phyloP scores from a whole-genome alignment of 2,329 filamentous ascomycete species.

The Ceratocystis variospora region DNA sequence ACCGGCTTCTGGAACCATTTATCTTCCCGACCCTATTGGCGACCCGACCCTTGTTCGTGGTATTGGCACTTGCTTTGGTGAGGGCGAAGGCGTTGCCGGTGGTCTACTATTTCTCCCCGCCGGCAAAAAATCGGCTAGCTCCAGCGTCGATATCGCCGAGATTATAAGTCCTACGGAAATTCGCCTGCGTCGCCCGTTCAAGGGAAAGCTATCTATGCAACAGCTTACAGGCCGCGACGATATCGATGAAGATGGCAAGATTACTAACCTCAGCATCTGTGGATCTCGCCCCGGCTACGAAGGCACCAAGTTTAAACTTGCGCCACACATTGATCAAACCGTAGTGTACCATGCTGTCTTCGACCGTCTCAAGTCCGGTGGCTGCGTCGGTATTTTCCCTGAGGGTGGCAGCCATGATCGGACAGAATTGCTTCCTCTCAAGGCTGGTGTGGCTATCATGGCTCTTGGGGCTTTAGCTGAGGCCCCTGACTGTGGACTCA shows the following conservation, averaged over 20 bases:
- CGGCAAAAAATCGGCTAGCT: conserved; percentile 59
- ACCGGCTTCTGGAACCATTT: conserved; percentile 64
- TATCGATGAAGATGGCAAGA: conserved; percentile 50
- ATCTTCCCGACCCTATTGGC: conserved; percentile 74
- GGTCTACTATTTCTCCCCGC: conserved; percentile 80
- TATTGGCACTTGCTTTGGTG: conserved; percentile 69
- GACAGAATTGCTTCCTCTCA: conserved; percentile 78
- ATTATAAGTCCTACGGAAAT: conserved; percentile 70
- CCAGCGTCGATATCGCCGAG: conserved; percentile 71
- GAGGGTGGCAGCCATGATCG: conserved; percentile 94
- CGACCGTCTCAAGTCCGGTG: conserved; percentile 62
- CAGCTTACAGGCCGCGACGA: conserved; percentile 74
- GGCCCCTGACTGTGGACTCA: conserved; percentile 73
- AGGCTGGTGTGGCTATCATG: conserved; percentile 97
- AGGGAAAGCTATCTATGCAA: conserved; percentile 55
- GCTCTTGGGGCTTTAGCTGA: conserved; percentile 78
- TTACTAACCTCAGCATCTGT: conserved; percentile 41
- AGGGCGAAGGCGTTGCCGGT: conserved; percentile 54
- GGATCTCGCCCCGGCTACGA: conserved; percentile 49
- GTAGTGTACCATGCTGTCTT: conserved; percentile 92
- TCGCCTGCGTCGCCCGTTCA: conserved; percentile 76
- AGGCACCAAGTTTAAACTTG: conserved; percentile 73
- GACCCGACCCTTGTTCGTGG: conserved; percentile 71
- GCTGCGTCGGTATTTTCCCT: conserved; percentile 91
- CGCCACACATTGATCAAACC: conserved; percentile 87